Conservation (phyloP, 129 eudicot species). For the Chrysanthemum seticuspe region DNA sequence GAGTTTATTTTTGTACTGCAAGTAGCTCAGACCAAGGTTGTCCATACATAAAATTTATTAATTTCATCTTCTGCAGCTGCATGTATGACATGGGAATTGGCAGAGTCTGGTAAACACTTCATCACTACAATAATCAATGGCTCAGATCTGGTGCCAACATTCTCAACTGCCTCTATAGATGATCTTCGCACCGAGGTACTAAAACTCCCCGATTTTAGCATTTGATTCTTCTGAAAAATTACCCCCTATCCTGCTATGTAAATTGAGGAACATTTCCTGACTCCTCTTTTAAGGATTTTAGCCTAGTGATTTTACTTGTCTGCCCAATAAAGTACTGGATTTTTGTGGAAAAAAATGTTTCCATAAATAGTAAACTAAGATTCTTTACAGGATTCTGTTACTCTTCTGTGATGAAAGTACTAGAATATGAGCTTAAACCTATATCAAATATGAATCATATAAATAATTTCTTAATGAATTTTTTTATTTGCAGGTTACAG, state of each 20-base stretch:
- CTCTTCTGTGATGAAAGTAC: background rate
- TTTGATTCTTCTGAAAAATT: background rate
- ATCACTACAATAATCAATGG: conserved; percentile 85
- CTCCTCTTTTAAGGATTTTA: background rate
- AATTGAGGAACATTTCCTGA: background rate
- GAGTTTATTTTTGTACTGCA: background rate
- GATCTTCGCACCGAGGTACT: conserved; percentile 98
- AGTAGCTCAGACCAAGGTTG: background rate
- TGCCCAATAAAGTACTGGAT: background rate
- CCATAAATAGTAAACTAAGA: background rate
- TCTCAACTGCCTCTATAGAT: conserved; percentile 90
- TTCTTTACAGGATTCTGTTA: background rate
- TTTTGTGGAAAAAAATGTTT: background rate
- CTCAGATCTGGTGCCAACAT: conserved; percentile 97
- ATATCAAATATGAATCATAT: background rate
- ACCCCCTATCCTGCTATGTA: conserved; percentile 10
- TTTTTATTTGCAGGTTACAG: conserved; percentile 68
- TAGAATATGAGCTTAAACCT: background rate
- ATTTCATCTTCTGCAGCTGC: conserved; percentile 64
- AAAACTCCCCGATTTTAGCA: background rate
- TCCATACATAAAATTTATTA: background rate
- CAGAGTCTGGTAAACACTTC: conserved; percentile 97
- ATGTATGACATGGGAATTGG: conserved; percentile 99
- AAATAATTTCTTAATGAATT: background rate
- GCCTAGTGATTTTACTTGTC: background rate